phyloP scores from a whole-genome alignment of 176 grass and related monocot species.

The Tuctoria greenei region DNA sequence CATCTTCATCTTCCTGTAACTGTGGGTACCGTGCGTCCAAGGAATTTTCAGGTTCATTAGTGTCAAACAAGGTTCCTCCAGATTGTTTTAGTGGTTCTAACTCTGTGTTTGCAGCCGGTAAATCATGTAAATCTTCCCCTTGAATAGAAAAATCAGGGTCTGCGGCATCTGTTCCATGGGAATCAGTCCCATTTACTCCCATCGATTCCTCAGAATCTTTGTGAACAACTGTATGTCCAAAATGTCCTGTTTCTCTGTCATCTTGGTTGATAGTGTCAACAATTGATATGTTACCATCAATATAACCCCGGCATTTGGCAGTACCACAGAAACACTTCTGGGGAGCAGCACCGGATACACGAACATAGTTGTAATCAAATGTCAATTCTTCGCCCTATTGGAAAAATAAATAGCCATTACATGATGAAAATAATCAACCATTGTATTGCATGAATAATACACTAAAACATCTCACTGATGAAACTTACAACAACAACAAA shows the following conservation, averaged over 20 bases:
- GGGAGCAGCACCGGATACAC: slow-evolving; percentile 88
- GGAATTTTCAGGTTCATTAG: slow-evolving; percentile 31
- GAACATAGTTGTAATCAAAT: slow-evolving; percentile 96
- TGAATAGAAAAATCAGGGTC: slow-evolving; percentile 39
- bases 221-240: slow-evolving; percentile 35
- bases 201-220: slow-evolving; percentile 43
- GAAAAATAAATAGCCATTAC: slow-evolving; percentile 26
- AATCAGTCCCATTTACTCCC: slow-evolving; percentile 33
- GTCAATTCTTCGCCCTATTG: slow-evolving; percentile 91
- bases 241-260: slow-evolving; percentile 27
- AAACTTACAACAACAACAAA: neutral
- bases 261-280: slow-evolving; percentile 58
- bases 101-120: slow-evolving; percentile 17
- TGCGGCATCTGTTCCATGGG: slow-evolving; percentile 23
- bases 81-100: slow-evolving; percentile 35
- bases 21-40: slow-evolving; percentile 33
- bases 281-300: slow-evolving; percentile 71
- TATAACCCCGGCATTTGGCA: slow-evolving; percentile 76
- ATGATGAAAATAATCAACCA: slow-evolving; percentile 6
- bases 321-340: slow-evolving; percentile 91
- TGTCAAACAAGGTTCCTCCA: slow-evolving; percentile 30
- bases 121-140: slow-evolving; percentile 37
- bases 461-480: slow-evolving; percentile 11
- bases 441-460: slow-evolving; percentile 10
- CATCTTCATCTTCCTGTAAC: slow-evolving; percentile 61